Conservation (phyloP, 2,329 filamentous ascomycete species). For the Cladosporium sp. region DNA sequence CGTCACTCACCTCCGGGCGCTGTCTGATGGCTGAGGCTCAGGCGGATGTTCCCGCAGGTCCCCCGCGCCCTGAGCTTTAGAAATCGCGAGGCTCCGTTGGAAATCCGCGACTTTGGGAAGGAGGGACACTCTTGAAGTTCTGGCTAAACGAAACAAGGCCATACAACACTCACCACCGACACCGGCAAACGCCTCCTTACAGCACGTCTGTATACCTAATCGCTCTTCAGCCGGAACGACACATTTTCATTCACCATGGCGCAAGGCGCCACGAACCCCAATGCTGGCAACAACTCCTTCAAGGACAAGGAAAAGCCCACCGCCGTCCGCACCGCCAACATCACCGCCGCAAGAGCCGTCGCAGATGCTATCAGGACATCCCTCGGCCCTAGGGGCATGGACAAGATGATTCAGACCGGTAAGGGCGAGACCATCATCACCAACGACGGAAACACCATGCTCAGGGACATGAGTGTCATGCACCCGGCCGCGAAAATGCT, state of each 20-base stretch:
- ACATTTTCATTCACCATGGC: conserved; percentile 25
- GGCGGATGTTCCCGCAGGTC: not conserved
- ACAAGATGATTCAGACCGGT: conserved; percentile 98
- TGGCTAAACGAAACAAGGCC: not conserved
- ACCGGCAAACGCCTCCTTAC: too few relatives aligned
- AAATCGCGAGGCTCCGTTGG: not conserved
- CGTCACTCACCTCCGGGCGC: not conserved
- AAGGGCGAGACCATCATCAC: conserved; percentile 98
- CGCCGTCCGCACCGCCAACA: conserved; percentile 93
- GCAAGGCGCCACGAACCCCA: conserved; percentile 41
- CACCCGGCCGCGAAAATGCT: conserved; percentile 99
- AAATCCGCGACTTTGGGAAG: not conserved
- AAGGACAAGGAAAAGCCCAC: conserved; percentile 97
- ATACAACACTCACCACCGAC: not conserved
- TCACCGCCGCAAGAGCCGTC: conserved; percentile 94
- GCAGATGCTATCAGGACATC: conserved; percentile 97
- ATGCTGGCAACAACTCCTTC: conserved; percentile 60
- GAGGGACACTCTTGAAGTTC: not conserved
- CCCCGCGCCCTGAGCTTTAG: conserved; percentile 4
- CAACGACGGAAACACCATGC: conserved; percentile 98
- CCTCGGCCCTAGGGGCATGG: conserved; percentile 93
- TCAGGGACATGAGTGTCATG: conserved; percentile 98
- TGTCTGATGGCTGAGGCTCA: not conserved
- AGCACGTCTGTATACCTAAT: too few relatives aligned
- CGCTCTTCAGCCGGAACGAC: conserved; percentile 1